Percentiles rank a stretch among this genome's conserved stretches.
These are phyloP conservation scores for Tilletiaria anomala DNA, from an alignment of 1,284 basidiomycete species.

Conservation along the genomic window DNA sequence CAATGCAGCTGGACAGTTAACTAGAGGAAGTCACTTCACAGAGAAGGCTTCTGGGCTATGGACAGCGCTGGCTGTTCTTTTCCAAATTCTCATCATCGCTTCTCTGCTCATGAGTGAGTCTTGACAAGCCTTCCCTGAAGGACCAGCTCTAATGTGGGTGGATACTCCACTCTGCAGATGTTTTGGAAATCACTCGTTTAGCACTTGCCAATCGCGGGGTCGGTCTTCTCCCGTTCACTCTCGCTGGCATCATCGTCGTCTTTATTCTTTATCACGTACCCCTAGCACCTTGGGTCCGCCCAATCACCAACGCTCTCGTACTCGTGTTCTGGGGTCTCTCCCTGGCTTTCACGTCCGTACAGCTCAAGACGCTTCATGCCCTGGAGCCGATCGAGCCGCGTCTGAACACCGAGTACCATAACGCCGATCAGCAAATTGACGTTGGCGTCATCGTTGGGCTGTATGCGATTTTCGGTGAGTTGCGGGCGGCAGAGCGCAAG, in stretches of 20 bases:
- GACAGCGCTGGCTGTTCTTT: slow-evolving; percentile 7
- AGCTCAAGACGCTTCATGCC: slow-evolving; percentile 8
- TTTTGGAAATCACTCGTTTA: slow-evolving; percentile 21
- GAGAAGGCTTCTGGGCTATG: no score
- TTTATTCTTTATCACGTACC: slow-evolving; percentile 13
- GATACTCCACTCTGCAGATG: slow-evolving; percentile 8
- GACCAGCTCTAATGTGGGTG: background rate
- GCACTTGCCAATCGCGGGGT: slow-evolving; percentile 17
- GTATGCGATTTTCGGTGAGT: slow-evolving; percentile 14
- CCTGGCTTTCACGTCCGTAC: slow-evolving; percentile 13
- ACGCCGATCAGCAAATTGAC: slow-evolving; percentile 18
- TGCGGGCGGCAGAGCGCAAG: no score
- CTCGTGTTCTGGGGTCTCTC: slow-evolving; percentile 14
- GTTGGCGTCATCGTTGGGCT: slow-evolving; percentile 15
- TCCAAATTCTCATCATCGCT: slow-evolving; percentile 15
- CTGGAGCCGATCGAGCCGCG: slow-evolving; percentile 12
- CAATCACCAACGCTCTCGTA: slow-evolving; percentile 5
- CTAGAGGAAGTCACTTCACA: no score
- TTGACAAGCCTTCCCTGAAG: background rate
- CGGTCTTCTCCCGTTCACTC: slow-evolving; percentile 18
- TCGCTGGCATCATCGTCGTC: slow-evolving; percentile 16
- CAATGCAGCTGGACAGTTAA: no score
- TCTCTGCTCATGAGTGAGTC: slow-evolving; percentile 22
- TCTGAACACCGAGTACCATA: slow-evolving; percentile 13
- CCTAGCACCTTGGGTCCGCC: background rate